Percentiles rank a stretch among this genome's conserved stretches.
These are phyloP conservation scores for Astrocystis sublimbata DNA, from an alignment of 495 filamentous ascomycete genomes.

Conservation along the genomic window DNA sequence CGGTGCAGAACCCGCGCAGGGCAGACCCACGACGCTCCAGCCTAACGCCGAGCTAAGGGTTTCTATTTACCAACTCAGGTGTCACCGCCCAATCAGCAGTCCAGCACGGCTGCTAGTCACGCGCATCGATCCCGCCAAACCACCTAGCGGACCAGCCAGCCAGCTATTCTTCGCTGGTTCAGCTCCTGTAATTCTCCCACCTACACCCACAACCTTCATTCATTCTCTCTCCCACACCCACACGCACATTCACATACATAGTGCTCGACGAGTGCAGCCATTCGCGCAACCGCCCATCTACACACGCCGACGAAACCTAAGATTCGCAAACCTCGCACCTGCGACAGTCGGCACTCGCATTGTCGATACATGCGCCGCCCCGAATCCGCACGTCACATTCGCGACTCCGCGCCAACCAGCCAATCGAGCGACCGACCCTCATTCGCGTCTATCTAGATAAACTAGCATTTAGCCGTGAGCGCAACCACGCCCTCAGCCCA, in stretches of 20 bases:
- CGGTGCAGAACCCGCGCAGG: not conserved
- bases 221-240: no score
- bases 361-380: not conserved
- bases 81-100: slow-evolving; percentile 18
- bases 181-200: not conserved
- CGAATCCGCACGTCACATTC: not conserved
- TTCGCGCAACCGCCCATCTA: no score
- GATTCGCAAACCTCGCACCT: no score
- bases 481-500: slow-evolving; percentile 16
- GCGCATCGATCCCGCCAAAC: slow-evolving; percentile 10
- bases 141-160: not conserved
- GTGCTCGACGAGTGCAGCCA: no score
- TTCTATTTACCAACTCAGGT: no score
- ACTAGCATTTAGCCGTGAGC: slow-evolving; percentile 4
- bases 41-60: no score
- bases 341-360: not conserved
- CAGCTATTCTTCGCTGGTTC: slow-evolving; percentile 16
- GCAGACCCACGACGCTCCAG: no score
- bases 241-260: no score
- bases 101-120: no score
- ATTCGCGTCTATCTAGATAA: slow-evolving; percentile 6
- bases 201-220: not conserved
- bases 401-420: not conserved
- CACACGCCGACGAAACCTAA: no score
- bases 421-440: slow-evolving; percentile 7